Evolutionary conservation across 495 filamentous ascomycete genomes (phyloP).

Genomic region (Polyplosphaeria fusca): DNA sequence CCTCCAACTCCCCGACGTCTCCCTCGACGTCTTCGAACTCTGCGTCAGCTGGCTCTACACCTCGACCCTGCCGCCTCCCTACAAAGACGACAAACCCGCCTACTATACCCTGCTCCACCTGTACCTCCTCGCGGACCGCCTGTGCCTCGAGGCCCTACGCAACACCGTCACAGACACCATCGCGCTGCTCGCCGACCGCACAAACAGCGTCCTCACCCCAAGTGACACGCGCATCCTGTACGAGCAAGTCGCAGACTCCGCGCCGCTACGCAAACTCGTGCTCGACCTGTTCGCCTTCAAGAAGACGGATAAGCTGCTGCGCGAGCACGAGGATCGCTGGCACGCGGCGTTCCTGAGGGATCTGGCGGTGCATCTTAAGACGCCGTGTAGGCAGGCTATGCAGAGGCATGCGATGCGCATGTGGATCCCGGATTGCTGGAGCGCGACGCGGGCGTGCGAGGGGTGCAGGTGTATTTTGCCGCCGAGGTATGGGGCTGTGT

Average conservation of each 20-base stretch:
- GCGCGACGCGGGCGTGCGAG: conserved; percentile 35
- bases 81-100: conserved; percentile 41
- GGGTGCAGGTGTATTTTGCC: conserved; percentile 33
- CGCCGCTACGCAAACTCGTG: conserved; percentile 41
- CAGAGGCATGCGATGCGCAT: conserved; percentile 33
- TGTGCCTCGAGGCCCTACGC: conserved; percentile 41
- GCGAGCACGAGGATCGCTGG: conserved; percentile 45
- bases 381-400: conserved; percentile 34
- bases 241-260: conserved; percentile 30
- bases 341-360: conserved; percentile 43
- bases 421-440: conserved; percentile 33
- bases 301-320: conserved; percentile 47
- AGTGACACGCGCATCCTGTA: conserved; percentile 47
- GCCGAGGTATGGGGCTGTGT: conserved; percentile 28
- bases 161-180: conserved; percentile 44
- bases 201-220: conserved; percentile 48
- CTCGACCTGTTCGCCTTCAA: conserved; percentile 51
- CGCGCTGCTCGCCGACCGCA: conserved; percentile 42
- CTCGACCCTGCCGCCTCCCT: conserved; percentile 21
- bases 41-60: conserved; percentile 51
- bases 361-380: conserved; percentile 40
- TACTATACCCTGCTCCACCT: conserved; percentile 49
- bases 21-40: conserved; percentile 44
- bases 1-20: conserved; percentile 43
- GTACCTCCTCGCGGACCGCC: conserved; percentile 47